Base-by-base conservation (phyloP, 805 yeast genomes). In the Ogataea philodendri region DNA sequence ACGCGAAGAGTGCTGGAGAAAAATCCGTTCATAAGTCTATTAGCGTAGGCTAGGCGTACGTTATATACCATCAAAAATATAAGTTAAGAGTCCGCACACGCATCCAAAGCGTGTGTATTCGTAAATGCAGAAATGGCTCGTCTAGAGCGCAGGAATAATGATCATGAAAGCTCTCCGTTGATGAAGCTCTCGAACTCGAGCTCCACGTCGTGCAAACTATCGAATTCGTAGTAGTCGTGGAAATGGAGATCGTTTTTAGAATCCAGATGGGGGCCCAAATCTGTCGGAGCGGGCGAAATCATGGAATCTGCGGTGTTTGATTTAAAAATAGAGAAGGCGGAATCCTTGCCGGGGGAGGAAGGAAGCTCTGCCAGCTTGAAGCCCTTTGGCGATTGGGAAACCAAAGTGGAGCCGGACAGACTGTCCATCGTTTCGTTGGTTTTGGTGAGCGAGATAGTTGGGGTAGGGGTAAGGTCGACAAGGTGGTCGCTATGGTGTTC, bases 361-460 rank as follows among this genome's bases (percentile, higher is more conserved):
- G 48, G 48, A 9, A 44, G 32, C 16, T 44, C 45, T 26, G 42
- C 34, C n/a, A 52, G 35, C 29, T 49, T 49, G 30, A 45, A 45
- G 22, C 44, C 45, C 16, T 36, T 44, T 8, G 48, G 48, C 7
- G 52, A 48, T 24, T 38, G 45, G 17, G 46, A 45, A 11, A 42
- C 51, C 27, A 48, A 26, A 6, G 49, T 48, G 16, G 47, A 47
- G 19, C 56, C 51, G 15, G 42, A 40, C 21, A 49, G 32, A 14
- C 58, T 46, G 22, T 55, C 59, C 13, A 51, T 22, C 1, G 59
- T 54, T 17, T 55, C 60, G 39, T 53, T 55, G 1, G 60, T 55
- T 27, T 47, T 50, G 9, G 45, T 52, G 17, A 54, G 46, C 30
- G 59, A 51, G 11, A 44, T 44, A 7, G 48, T 32, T 14, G 45